Conservation (phyloP, 2,329 filamentous ascomycete species). For the Didymella glomerata region DNA sequence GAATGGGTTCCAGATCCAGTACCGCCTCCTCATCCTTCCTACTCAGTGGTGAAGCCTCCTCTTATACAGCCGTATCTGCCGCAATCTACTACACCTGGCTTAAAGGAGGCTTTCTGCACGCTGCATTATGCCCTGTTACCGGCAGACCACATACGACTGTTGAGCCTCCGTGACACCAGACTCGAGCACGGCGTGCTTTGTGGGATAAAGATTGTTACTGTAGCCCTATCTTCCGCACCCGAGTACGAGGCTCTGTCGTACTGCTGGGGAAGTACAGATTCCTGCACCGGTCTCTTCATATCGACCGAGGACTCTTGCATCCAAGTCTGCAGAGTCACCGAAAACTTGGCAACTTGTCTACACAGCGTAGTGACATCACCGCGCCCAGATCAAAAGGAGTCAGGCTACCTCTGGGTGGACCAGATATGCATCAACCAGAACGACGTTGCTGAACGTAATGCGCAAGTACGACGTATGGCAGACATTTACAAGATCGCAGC, state of each 20-base stretch:
- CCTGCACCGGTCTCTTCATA: not conserved
- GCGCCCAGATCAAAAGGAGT: not conserved
- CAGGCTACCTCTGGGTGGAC: not conserved
- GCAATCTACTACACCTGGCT: too few relatives aligned
- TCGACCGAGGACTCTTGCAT: too few relatives aligned
- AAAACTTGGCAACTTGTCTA: not conserved
- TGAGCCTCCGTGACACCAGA: not conserved
- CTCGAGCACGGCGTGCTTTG: not conserved
- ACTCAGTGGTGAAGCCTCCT: too few relatives aligned
- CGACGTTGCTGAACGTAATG: not conserved
- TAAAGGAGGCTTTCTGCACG: too few relatives aligned
- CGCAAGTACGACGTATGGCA: not conserved
- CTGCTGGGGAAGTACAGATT: not conserved
- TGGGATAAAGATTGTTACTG: not conserved
- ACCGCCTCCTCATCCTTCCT: too few relatives aligned
- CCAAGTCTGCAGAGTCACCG: not conserved
- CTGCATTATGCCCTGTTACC: too few relatives aligned
- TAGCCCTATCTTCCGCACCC: not conserved
- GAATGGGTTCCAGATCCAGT: too few relatives aligned
- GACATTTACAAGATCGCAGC: slow-evolving; percentile 1
- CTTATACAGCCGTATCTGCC: too few relatives aligned
- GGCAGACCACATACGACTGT: not conserved
- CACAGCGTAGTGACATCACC: not conserved
- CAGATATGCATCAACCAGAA: slow-evolving; percentile 3
- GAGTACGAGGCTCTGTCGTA: not conserved